Conservation (phyloP, 371 early-diverging fungal species). For the Dinochytrium kinnereticum region DNA sequence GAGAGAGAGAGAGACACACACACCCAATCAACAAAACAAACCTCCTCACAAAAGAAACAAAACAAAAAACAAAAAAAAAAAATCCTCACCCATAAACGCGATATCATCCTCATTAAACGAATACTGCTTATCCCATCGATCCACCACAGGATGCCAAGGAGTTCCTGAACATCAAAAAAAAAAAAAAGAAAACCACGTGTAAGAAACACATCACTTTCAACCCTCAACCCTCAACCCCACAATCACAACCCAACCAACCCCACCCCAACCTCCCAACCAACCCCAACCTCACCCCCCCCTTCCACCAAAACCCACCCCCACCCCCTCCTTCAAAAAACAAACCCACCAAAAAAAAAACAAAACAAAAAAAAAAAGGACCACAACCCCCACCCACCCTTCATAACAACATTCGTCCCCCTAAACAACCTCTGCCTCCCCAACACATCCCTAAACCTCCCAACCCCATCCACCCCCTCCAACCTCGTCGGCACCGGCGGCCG, state of each 20-base stretch:
- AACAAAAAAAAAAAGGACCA: too few relatives aligned
- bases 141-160: not conserved
- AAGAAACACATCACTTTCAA: not conserved
- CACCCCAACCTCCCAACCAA: not conserved
- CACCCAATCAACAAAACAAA: not conserved
- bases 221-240: not conserved
- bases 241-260: not conserved
- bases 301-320: not conserved
- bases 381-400: conserved; percentile 10
- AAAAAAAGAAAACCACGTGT: not conserved
- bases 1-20: not conserved
- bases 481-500: not conserved
- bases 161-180: not conserved
- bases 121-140: conserved; percentile 18
- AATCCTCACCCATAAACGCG: conserved; percentile 11
- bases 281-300: not conserved
- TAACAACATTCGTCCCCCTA: conserved; percentile 35
- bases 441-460: conserved; percentile 5
- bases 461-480: conserved; percentile 5
- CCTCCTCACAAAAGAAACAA: too few relatives aligned
- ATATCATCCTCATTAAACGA: conserved; percentile 31
- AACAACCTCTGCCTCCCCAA: conserved; percentile 13
- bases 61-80: not conserved
- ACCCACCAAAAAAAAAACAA: not conserved
- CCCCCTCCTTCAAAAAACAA: conserved; percentile 2